phyloP scores from a whole-genome alignment of 352 stramenopile genomes.

The Globisporangium paddicum region DNA sequence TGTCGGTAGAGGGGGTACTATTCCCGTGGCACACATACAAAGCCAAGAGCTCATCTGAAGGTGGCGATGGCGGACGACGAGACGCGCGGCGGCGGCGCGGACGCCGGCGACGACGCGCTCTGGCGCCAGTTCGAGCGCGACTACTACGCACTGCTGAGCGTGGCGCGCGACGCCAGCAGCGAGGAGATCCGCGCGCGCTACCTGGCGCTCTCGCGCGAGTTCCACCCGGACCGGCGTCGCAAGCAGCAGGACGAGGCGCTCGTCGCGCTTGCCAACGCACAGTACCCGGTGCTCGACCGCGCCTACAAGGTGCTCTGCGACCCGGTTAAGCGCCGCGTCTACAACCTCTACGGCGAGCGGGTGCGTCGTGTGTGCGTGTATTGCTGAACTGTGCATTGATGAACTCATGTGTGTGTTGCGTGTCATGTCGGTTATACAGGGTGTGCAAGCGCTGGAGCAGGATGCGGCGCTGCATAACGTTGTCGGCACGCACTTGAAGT shows the following conservation, averaged over 20 bases:
- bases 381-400: background rate
- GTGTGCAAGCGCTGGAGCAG: slow-evolving; percentile 63
- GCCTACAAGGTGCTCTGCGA: slow-evolving; percentile 82
- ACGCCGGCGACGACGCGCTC: slow-evolving; percentile 22
- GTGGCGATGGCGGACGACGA: slow-evolving; percentile 6
- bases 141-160: slow-evolving; percentile 81
- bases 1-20: background rate
- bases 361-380: slow-evolving; percentile 14
- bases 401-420: background rate
- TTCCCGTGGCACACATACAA: slow-evolving; percentile 4
- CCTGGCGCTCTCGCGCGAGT: slow-evolving; percentile 70
- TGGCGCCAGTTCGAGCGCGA: slow-evolving; percentile 67
- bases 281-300: slow-evolving; percentile 75
- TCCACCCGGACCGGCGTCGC: slow-evolving; percentile 74
- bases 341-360: slow-evolving; percentile 76
- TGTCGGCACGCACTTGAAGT: slow-evolving; percentile 42
- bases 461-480: slow-evolving; percentile 30
- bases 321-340: slow-evolving; percentile 56
- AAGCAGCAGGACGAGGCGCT: slow-evolving; percentile 43
- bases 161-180: slow-evolving; percentile 43
- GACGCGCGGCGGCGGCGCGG: background rate
- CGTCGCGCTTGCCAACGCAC: slow-evolving; percentile 59
- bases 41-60: background rate
- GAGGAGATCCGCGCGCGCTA: slow-evolving; percentile 71
- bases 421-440: slow-evolving; percentile 15